phyloP scores from a whole-genome alignment of 2,329 filamentous ascomycete species.

The Chalaropsis thielavioides region DNA sequence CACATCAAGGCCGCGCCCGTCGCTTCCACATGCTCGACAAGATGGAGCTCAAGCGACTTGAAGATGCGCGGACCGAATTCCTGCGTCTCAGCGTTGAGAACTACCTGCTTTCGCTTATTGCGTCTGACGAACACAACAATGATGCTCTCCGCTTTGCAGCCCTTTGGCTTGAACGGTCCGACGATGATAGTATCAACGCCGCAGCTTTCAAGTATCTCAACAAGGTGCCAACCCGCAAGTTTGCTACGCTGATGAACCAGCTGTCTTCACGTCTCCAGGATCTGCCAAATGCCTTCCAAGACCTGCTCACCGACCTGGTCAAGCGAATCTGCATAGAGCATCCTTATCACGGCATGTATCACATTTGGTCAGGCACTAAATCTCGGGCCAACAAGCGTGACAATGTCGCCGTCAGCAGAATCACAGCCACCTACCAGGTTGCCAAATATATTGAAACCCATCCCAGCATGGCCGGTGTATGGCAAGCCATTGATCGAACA shows the following conservation, averaged over 20 bases:
- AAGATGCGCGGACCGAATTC: conserved; percentile 63
- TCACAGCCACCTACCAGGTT: conserved; percentile 56
- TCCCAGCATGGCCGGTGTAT: conserved; percentile 39
- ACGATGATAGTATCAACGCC: conserved; percentile 60
- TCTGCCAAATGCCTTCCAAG: conserved; percentile 58
- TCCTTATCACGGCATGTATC: conserved; percentile 93
- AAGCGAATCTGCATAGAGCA: conserved; percentile 80
- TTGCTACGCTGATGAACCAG: conserved; percentile 88
- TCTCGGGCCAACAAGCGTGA: conserved; percentile 57
- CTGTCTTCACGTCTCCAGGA: conserved; percentile 81
- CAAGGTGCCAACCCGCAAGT: conserved; percentile 76
- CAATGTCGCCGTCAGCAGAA: conserved; percentile 56
- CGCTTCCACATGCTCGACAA: conserved; percentile 86
- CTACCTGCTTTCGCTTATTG: conserved; percentile 70
- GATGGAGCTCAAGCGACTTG: conserved; percentile 67
- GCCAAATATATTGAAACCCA: conserved; percentile 44
- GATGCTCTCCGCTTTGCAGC: conserved; percentile 86
- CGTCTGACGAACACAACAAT: conserved; percentile 78
- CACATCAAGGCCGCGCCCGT: conserved; percentile 56
- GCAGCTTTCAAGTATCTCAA: conserved; percentile 57
- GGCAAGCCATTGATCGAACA: conserved; percentile 58
- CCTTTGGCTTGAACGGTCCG: conserved; percentile 79
- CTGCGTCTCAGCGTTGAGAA: conserved; percentile 84
- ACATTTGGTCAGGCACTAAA: conserved; percentile 73
- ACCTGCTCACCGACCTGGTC: conserved; percentile 56